Percentiles rank a stretch among this genome's conserved stretches.
phyloP scores from a whole-genome alignment of 192 early-diverging fungal genomes.

The Lunasporangiospora selenospora region DNA sequence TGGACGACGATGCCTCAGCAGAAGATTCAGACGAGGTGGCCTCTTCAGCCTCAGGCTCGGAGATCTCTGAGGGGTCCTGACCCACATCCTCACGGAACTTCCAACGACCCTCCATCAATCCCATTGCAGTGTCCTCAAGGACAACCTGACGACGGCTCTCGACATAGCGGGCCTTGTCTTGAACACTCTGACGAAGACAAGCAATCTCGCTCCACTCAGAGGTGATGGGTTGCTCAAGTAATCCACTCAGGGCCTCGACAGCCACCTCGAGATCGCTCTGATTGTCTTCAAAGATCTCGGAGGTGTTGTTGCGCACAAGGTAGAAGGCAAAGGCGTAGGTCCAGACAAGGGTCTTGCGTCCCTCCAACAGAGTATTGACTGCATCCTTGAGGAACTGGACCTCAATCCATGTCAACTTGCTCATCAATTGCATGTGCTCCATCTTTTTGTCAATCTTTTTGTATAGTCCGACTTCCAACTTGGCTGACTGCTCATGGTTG shows the following conservation, averaged over 20 bases:
- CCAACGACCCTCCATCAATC: slow-evolving; percentile 82
- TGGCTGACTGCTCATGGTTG: slow-evolving; percentile 93
- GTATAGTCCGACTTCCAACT: slow-evolving; percentile 74
- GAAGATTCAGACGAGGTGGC: too few relatives aligned
- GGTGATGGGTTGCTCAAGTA: slow-evolving; percentile 87
- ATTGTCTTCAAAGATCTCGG: slow-evolving; percentile 92
- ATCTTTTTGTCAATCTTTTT: slow-evolving; percentile 87
- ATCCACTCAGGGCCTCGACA: slow-evolving; percentile 85
- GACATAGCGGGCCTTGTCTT: slow-evolving; percentile 92
- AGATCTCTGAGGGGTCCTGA: too few relatives aligned
- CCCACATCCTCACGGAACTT: slow-evolving; percentile 59
- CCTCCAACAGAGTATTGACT: slow-evolving; percentile 81
- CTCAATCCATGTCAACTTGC: slow-evolving; percentile 93
- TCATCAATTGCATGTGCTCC: slow-evolving; percentile 88
- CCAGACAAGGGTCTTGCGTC: slow-evolving; percentile 92
- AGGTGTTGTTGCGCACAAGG: slow-evolving; percentile 78
- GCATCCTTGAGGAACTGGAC: slow-evolving; percentile 93
- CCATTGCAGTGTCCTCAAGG: slow-evolving; percentile 81
- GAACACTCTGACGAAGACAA: slow-evolving; percentile 78
- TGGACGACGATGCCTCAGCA: too few relatives aligned
- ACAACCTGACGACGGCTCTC: slow-evolving; percentile 79
- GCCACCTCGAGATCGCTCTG: slow-evolving; percentile 95
- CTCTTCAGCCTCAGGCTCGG: too few relatives aligned
- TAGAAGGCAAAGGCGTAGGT: slow-evolving; percentile 95
- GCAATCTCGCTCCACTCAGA: slow-evolving; percentile 66